These are phyloP conservation scores for Pseudonitzschia delicatissima DNA, from an alignment of 108 stramenopile genomes.

Conservation along the genomic window DNA sequence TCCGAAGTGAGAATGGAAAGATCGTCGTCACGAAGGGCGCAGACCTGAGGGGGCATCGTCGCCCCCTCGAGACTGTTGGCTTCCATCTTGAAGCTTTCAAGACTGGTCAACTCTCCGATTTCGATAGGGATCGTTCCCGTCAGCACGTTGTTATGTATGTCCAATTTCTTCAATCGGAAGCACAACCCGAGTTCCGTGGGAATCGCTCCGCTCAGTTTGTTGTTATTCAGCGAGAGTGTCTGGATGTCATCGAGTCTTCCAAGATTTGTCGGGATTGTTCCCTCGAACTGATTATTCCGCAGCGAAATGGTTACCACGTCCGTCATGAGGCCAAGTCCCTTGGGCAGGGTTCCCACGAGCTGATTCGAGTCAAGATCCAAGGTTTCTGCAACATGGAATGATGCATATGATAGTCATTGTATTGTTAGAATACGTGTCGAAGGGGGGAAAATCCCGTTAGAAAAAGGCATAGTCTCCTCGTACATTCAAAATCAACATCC, in stretches of 20 bases:
- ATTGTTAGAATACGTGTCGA: too few species aligned
- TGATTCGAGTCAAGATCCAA: slow-evolving; percentile 31
- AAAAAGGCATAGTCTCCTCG: too few species aligned
- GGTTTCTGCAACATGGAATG: slow-evolving; percentile 5
- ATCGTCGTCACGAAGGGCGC: not conserved
- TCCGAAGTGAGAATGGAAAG: slow-evolving; percentile 16
- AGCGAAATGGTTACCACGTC: slow-evolving; percentile 22
- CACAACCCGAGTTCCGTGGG: slow-evolving; percentile 24
- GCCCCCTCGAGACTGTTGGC: slow-evolving; percentile 27
- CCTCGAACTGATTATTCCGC: slow-evolving; percentile 28
- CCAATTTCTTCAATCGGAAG: slow-evolving; percentile 16
- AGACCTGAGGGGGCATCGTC: slow-evolving; percentile 34
- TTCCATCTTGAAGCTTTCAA: slow-evolving; percentile 26
- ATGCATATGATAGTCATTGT: too few species aligned
- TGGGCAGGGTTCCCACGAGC: slow-evolving; percentile 30
- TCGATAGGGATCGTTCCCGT: slow-evolving; percentile 34
- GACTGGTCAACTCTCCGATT: slow-evolving; percentile 20
- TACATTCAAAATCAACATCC: too few species aligned
- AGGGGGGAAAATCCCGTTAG: slow-evolving; percentile 4
- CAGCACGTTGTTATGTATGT: slow-evolving; percentile 28
- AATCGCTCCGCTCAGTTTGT: slow-evolving; percentile 27
- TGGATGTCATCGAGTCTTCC: slow-evolving; percentile 29
- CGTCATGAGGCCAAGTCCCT: slow-evolving; percentile 14
- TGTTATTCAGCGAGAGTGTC: slow-evolving; percentile 15
- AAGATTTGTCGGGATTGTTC: slow-evolving; percentile 33